Conservation (phyloP, 129 eudicot species). For the Cynara cardunculus region DNA sequence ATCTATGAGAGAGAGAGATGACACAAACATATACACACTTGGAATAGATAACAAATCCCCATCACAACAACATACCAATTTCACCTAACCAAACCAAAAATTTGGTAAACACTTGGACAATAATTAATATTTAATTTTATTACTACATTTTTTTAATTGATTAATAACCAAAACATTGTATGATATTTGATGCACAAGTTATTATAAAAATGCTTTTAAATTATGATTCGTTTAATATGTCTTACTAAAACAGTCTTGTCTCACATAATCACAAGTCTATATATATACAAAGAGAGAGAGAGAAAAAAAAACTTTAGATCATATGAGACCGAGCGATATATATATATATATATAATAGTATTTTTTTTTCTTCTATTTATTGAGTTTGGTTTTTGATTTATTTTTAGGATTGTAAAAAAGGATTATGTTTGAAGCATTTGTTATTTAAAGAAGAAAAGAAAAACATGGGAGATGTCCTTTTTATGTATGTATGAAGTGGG, state of each 20-base stretch:
- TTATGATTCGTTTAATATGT: background rate
- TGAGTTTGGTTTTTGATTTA: no score
- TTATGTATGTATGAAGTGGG: background rate
- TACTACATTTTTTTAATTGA: background rate
- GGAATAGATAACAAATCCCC: slow-evolving; percentile 4
- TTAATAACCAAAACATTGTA: background rate
- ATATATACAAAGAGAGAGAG: no score
- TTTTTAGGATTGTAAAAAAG: no score
- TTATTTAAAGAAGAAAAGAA: no score
- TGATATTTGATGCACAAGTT: background rate
- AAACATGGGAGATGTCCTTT: slow-evolving; percentile 19
- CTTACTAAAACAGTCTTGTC: no score
- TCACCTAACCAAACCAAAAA: slow-evolving; percentile 20
- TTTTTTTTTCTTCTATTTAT: no score
- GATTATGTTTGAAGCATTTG: no score
- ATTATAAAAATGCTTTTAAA: no score
- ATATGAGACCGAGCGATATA: no score
- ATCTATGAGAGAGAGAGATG: background rate
- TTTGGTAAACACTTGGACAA: slow-evolving; percentile 1
- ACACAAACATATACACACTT: slow-evolving; percentile 15
- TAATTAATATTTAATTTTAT: background rate
- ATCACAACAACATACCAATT: slow-evolving; percentile 22
- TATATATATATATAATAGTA: no score
- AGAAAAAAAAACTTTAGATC: no score
- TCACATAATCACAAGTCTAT: no score